Conservation (phyloP, 2,329 filamentous ascomycete species). For the Fusarium camptoceras region DNA sequence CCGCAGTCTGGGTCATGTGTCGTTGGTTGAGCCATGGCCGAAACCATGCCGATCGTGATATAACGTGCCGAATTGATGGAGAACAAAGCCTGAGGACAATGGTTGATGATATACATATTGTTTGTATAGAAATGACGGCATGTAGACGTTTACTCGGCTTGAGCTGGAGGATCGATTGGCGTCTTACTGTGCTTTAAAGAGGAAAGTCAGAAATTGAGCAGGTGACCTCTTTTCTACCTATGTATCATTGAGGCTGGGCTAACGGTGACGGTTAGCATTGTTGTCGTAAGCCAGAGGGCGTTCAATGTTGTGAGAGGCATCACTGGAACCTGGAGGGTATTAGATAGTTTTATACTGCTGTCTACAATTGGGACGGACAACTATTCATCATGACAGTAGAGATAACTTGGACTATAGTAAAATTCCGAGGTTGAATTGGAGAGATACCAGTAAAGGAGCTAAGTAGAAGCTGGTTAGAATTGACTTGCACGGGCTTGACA, state of each 20-base stretch:
- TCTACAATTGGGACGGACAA: background rate
- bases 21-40: slow-evolving; percentile 11
- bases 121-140: background rate
- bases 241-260: slow-evolving; percentile 26
- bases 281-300: slow-evolving; percentile 15
- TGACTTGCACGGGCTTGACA: background rate
- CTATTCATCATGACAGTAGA: background rate
- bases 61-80: slow-evolving; percentile 6
- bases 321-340: background rate
- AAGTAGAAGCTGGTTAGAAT: background rate
- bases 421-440: background rate
- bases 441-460: background rate
- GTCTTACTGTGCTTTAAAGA: slow-evolving; percentile 22
- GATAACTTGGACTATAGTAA: background rate
- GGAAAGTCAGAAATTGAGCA: slow-evolving; percentile 37
- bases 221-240: slow-evolving; percentile 27
- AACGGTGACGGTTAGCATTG: slow-evolving; percentile 13
- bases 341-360: background rate
- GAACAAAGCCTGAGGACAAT: slow-evolving; percentile 2
- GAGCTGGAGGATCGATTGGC: slow-evolving; percentile 7
- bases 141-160: slow-evolving; percentile 3
- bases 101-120: background rate
- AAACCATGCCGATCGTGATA: background rate
- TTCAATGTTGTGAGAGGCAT: background rate
- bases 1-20: slow-evolving; percentile 25